Conservation (phyloP, 768 basidiomycete genomes). For the Scleroderma bovista region DNA sequence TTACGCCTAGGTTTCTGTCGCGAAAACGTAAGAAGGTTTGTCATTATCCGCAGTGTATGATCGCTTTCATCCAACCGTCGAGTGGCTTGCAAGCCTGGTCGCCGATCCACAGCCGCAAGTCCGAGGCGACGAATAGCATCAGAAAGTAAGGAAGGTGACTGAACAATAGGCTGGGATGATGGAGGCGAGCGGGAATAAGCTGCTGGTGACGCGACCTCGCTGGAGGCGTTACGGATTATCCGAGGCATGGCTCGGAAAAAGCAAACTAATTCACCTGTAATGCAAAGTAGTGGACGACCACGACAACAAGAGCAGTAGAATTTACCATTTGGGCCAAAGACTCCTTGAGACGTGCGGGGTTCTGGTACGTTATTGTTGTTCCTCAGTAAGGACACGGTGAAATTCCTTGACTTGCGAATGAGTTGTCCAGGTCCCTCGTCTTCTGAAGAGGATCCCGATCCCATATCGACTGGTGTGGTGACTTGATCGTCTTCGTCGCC, state of each 20-base stretch:
- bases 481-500: constrained; percentile 52
- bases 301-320: background rate
- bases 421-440: constrained; percentile 41
- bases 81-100: constrained; percentile 32
- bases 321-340: constrained; percentile 84
- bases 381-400: constrained; percentile 49
- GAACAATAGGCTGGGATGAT: constrained; percentile 34
- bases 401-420: constrained; percentile 40
- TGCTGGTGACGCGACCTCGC: constrained; percentile 44
- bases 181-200: constrained; percentile 18
- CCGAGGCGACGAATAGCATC: constrained; percentile 68
- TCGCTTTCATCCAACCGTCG: constrained; percentile 46
- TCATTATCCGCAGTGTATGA: constrained; percentile 71
- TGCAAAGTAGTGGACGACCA: constrained; percentile 2
- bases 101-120: constrained; percentile 55
- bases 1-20: constrained; percentile 31
- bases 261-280: constrained; percentile 77
- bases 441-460: constrained; percentile 63
- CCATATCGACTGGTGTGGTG: constrained; percentile 33
- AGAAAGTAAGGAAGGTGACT: constrained; percentile 64
- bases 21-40: constrained; percentile 62
- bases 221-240: constrained; percentile 52
- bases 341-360: constrained; percentile 80
- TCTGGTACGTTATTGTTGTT: constrained; percentile 77
- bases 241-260: constrained; percentile 79